Percentiles rank a stretch among this genome's conserved stretches.
Evolutionary conservation across 2,329 filamentous ascomycete species (phyloP).

Genomic region (Botrytis deweyae): DNA sequence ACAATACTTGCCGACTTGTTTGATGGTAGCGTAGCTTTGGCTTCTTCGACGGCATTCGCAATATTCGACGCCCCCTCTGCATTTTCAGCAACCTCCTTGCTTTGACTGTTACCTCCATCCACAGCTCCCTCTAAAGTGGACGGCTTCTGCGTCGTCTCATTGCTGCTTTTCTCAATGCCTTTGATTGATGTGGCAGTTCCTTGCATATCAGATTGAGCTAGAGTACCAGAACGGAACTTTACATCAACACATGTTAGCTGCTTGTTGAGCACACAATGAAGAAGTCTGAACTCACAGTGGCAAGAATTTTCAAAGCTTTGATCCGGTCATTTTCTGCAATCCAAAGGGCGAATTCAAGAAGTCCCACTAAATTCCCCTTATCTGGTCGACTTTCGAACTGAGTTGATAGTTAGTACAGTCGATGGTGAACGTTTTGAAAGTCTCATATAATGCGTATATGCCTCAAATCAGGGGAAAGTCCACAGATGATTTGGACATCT

Average conservation of each 20-base stretch:
- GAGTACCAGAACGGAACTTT: background rate
- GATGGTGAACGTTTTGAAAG: background rate
- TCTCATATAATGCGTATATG: background rate
- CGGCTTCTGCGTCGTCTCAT: background rate
- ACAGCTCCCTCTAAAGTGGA: background rate
- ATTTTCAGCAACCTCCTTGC: background rate
- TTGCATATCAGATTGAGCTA: background rate
- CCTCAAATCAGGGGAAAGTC: background rate
- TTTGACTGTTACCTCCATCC: background rate
- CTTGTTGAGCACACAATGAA: too few species aligned
- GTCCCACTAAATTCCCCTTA: background rate
- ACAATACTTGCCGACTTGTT: background rate
- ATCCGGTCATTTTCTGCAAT: background rate
- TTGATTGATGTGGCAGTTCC: too few species aligned
- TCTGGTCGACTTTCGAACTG: background rate
- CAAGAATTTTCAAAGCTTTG: slow-evolving; percentile 1
- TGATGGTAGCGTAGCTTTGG: background rate
- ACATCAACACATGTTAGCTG: background rate
- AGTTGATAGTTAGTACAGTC: background rate
- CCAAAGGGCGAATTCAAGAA: background rate
- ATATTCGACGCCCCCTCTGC: background rate
- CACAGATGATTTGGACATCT: background rate
- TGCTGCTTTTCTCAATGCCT: background rate
- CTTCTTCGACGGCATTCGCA: background rate
- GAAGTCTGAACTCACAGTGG: background rate